Percentiles rank a stretch among this genome's conserved stretches.
phyloP scores from a whole-genome alignment of 192 early-diverging fungal genomes.

The Entomortierella chlamydospora region DNA sequence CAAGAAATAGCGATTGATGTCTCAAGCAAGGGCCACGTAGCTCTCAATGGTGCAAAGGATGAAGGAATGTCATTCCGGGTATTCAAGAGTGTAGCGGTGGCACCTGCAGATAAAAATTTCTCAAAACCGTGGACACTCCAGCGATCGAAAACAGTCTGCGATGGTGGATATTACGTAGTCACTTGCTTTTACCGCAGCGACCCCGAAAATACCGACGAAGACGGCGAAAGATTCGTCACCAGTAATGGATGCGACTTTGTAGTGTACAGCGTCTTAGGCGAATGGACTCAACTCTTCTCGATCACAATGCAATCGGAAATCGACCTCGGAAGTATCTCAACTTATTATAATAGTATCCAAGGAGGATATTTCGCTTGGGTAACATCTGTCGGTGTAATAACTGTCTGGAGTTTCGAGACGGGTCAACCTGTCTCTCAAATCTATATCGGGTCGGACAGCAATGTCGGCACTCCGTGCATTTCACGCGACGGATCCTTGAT shows the following conservation, averaged over 20 bases:
- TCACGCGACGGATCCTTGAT: slow-evolving; percentile 12
- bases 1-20: neutral
- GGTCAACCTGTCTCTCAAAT: slow-evolving; percentile 6
- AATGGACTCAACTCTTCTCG: neutral
- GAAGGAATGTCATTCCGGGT: neutral
- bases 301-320: neutral
- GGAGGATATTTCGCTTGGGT: slow-evolving; percentile 16
- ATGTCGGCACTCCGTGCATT: neutral
- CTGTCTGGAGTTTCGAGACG: slow-evolving; percentile 17
- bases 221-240: neutral
- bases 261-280: slow-evolving; percentile 4
- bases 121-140: neutral
- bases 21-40: neutral
- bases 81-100: neutral
- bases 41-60: neutral
- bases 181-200: neutral
- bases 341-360: slow-evolving; percentile 1
- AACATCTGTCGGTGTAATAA: neutral
- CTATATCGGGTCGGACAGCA: neutral
- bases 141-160: neutral
- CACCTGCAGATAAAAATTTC: neutral
- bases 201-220: neutral
- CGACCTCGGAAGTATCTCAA: neutral
- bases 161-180: neutral
- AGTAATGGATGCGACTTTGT: neutral